Conservation (phyloP, 352 stramenopile genomes). For the Globisporangium carolinianum region DNA sequence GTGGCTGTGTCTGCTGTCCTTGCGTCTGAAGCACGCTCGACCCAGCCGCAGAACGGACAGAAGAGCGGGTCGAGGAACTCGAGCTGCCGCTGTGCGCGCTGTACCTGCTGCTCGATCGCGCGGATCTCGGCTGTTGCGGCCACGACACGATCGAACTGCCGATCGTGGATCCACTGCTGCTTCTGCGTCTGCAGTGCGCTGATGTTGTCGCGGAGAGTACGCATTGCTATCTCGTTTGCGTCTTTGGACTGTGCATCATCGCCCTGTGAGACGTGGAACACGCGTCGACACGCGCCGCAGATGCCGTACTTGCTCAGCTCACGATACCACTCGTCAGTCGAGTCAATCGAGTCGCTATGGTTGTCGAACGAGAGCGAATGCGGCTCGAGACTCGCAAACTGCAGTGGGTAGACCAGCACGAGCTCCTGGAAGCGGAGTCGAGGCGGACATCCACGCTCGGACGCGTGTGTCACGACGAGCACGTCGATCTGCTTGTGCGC, state of each 20-base stretch:
- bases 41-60: conserved; percentile 44
- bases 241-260: conserved; percentile 20
- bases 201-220: conserved; percentile 14
- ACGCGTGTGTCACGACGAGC: conserved; percentile 8
- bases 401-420: conserved; percentile 12
- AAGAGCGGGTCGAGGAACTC: conserved; percentile 29
- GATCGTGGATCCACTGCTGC: conserved; percentile 19
- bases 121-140: conserved; percentile 24
- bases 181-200: conserved; percentile 20
- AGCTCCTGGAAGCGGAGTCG: conserved; percentile 20
- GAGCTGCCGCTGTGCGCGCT: conserved; percentile 19
- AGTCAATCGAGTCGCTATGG: neutral
- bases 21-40: neutral
- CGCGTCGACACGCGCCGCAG: conserved; percentile 35
- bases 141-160: conserved; percentile 24
- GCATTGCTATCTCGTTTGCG: conserved; percentile 20
- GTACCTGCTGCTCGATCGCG: conserved; percentile 15
- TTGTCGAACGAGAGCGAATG: conserved; percentile 10
- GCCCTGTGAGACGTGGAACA: conserved; percentile 36
- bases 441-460: neutral
- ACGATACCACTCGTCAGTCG: conserved; percentile 1
- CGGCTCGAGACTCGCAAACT: conserved; percentile 26
- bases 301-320: conserved; percentile 29
- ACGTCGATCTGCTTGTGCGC: conserved; percentile 14
- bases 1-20: neutral